Percentiles rank a stretch among this genome's conserved stretches.
Evolutionary conservation across 495 filamentous ascomycete genomes (phyloP).

Genomic region (Lepidopterella palustris): DNA sequence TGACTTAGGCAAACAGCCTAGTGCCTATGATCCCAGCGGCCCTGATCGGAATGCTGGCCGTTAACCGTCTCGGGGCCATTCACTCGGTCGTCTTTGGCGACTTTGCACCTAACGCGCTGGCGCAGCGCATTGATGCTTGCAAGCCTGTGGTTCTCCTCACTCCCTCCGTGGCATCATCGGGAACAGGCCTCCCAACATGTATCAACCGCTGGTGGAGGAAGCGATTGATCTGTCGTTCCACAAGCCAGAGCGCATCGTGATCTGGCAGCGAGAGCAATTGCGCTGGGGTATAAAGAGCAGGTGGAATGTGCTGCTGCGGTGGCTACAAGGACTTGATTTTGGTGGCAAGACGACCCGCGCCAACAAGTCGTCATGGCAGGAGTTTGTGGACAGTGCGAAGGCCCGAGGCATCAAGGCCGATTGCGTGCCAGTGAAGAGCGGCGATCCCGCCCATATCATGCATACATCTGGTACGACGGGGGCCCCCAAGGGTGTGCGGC

Average conservation of each 20-base stretch:
- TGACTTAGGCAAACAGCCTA: constrained; percentile 27
- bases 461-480: constrained; percentile 85
- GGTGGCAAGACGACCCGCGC: too few relatives aligned
- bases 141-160: constrained; percentile 72
- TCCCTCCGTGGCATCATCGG: constrained; percentile 87
- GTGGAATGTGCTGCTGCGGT: too few relatives aligned
- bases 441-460: constrained; percentile 80
- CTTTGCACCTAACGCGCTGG: constrained; percentile 74
- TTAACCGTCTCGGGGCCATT: constrained; percentile 75
- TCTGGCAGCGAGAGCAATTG: constrained; percentile 75
- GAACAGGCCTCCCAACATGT: constrained; percentile 63
- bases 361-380: constrained; percentile 78
- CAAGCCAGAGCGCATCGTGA: constrained; percentile 48
- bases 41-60: constrained; percentile 74
- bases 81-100: constrained; percentile 92
- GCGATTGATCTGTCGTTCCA: constrained; percentile 32
- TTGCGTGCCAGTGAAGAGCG: constrained; percentile 68
- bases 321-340: too few relatives aligned
- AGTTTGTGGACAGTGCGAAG: constrained; percentile 60
- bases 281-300: constrained; percentile 63
- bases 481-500: constrained; percentile 77
- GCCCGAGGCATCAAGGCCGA: constrained; percentile 57
- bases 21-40: constrained; percentile 96
- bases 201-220: constrained; percentile 58
- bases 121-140: constrained; percentile 82